Percentiles rank a stretch among this genome's conserved stretches.
These are phyloP conservation scores for Saccharomyces uvarum DNA, from an alignment of 1,139 yeast species.

Conservation along the genomic window DNA sequence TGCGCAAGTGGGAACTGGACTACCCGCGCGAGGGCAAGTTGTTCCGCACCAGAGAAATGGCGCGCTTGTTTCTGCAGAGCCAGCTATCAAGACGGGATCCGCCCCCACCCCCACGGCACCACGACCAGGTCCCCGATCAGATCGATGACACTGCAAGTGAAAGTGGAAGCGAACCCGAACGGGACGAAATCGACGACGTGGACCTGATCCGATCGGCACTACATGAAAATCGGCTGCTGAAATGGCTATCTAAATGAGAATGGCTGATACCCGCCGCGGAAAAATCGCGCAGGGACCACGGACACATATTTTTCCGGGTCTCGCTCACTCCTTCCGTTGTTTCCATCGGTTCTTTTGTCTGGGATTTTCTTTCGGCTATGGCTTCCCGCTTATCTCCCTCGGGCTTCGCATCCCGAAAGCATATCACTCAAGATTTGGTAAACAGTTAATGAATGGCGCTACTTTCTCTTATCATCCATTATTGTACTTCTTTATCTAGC, in stretches of 20 bases:
- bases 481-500: background rate
- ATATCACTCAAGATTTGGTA: background rate
- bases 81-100: conserved; percentile 1
- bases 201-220: background rate
- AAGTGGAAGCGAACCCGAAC: background rate
- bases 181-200: background rate
- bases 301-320: background rate
- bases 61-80: conserved; percentile 4
- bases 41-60: conserved; percentile 19
- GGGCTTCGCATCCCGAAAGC: conserved; percentile 1
- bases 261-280: background rate
- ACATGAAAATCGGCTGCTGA: background rate
- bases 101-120: background rate
- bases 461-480: background rate
- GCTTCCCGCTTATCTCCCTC: background rate
- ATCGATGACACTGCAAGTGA: background rate
- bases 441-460: background rate
- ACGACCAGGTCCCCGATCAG: background rate
- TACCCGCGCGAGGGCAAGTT: conserved; percentile 18
- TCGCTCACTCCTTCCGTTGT: background rate
- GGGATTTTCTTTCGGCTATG: background rate
- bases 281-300: background rate
- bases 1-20: conserved; percentile 21
- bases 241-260: background rate
- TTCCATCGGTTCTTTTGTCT: background rate